Percentiles rank a stretch among this genome's conserved stretches.
These are phyloP conservation scores for Boletus coccyginus DNA, from an alignment of 768 basidiomycete species.

Conservation along the genomic window DNA sequence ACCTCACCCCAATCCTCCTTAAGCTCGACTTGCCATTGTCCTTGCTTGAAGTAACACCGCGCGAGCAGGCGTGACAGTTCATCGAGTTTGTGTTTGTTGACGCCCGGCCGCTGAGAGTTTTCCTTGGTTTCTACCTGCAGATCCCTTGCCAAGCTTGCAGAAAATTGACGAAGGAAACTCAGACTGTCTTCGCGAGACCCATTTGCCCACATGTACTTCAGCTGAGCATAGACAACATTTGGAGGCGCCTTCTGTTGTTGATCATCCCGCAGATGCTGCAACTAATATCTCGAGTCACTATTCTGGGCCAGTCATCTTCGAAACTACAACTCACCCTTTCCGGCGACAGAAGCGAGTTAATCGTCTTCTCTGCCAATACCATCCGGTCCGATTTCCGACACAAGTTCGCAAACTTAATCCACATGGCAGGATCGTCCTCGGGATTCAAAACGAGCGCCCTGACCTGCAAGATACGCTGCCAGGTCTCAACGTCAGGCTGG, in stretches of 20 bases:
- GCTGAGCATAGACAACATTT: conserved; percentile 92
- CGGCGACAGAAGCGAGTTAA: conserved; percentile 84
- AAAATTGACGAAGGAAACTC: conserved; percentile 80
- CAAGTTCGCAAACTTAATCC: conserved; percentile 98
- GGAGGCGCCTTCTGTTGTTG: conserved; percentile 77
- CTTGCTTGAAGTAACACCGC: conserved; percentile 94
- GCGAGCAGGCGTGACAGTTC: conserved; percentile 88
- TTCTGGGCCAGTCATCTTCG: neutral
- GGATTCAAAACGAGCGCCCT: conserved; percentile 91
- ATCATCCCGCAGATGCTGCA: conserved; percentile 49
- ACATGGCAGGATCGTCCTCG: conserved; percentile 93
- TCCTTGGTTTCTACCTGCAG: conserved; percentile 60
- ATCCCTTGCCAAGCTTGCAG: conserved; percentile 71
- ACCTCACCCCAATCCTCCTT: conserved; percentile 80
- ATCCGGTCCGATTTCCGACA: conserved; percentile 95
- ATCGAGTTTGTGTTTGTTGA: conserved; percentile 57
- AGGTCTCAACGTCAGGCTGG: conserved; percentile 97
- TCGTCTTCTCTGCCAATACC: conserved; percentile 94
- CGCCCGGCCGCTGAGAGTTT: conserved; percentile 46
- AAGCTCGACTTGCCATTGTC: conserved; percentile 87
- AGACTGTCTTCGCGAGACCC: conserved; percentile 77
- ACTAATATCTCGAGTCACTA: conserved; percentile 21
- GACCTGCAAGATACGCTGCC: conserved; percentile 97
- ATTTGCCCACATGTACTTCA: conserved; percentile 94
- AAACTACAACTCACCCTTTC: conserved; percentile 48